These are phyloP conservation scores for Cucurbita moschata DNA, from an alignment of 306 rosid species.

Conservation along the genomic window DNA sequence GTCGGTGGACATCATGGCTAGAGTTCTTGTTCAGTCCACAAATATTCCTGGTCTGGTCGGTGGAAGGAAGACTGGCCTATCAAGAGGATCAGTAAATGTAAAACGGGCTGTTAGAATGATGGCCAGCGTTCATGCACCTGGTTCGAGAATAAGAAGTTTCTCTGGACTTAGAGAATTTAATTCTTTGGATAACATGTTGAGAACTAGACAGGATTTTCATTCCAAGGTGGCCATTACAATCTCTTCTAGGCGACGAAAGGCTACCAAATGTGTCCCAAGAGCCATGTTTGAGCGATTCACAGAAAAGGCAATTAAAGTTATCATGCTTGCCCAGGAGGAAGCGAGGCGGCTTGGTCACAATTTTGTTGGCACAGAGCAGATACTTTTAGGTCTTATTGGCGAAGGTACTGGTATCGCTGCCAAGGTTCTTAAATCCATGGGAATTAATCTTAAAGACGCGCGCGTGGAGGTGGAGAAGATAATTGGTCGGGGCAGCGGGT, in stretches of 20 bases:
- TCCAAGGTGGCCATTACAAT: constrained; percentile 37
- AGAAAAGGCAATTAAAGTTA: constrained; percentile 90
- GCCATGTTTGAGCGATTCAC: constrained; percentile 99
- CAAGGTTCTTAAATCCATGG: constrained; percentile 92
- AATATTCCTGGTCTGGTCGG: constrained; percentile 46
- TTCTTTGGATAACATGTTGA: constrained; percentile 46
- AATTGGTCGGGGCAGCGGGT: constrained; percentile 98
- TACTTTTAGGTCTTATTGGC: constrained; percentile 93
- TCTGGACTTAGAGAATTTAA: constrained; percentile 57
- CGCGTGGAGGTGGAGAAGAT: constrained; percentile 98
- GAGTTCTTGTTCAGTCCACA: constrained; percentile 72
- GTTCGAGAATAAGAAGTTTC: constrained; percentile 37
- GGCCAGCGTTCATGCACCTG: constrained; percentile 31
- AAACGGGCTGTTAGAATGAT: constrained; percentile 44
- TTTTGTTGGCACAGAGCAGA: constrained; percentile 98
- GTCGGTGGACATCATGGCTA: constrained; percentile 37
- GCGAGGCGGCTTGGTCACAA: constrained; percentile 97
- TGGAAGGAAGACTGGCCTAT: constrained; percentile 32
- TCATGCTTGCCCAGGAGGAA: constrained; percentile 98
- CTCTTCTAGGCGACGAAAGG: constrained; percentile 37
- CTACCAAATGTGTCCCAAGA: constrained; percentile 50
- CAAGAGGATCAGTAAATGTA: constrained; percentile 43
- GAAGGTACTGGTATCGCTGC: constrained; percentile 99
- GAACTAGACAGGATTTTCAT: constrained; percentile 43
- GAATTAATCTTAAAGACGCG: constrained; percentile 91